phyloP scores from a whole-genome alignment of 768 basidiomycete genomes.

The Russula ochroleuca region DNA sequence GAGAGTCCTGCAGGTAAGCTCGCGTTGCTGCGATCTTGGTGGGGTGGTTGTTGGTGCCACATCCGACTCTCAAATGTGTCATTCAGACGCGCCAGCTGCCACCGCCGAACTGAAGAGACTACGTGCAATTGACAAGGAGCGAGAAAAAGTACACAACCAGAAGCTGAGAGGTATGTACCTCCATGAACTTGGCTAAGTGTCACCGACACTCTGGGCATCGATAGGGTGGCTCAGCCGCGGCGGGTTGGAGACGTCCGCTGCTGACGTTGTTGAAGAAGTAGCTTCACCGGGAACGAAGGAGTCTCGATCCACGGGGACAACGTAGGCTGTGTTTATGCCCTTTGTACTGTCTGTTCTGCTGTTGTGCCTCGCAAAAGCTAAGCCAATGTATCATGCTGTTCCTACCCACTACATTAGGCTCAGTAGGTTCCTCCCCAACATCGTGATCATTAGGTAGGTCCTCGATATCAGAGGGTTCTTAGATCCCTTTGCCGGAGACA shows the following conservation, averaged over 20 bases:
- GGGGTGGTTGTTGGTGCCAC: neutral
- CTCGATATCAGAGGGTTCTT: neutral
- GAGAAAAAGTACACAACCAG: constrained; percentile 58
- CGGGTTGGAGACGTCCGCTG: constrained; percentile 9
- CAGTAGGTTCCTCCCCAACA: neutral
- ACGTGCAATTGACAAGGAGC: constrained; percentile 58
- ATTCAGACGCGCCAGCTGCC: constrained; percentile 51
- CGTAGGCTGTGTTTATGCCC: neutral
- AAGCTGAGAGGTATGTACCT: constrained; percentile 62
- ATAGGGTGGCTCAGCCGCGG: constrained; percentile 25
- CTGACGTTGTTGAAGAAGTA: constrained; percentile 16
- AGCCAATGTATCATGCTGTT: constrained; percentile 7
- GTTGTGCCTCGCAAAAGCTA: neutral
- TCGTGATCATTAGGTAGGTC: neutral
- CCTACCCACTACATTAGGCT: neutral
- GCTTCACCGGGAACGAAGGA: constrained; percentile 15
- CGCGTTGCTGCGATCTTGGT: neutral
- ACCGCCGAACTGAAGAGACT: constrained; percentile 64
- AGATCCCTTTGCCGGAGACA: neutral
- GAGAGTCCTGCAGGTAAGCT: constrained; percentile 56
- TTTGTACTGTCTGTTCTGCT: neutral
- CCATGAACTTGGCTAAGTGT: neutral
- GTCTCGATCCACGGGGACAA: neutral
- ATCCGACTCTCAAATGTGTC: neutral
- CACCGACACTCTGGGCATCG: neutral